Conservation (phyloP, 2,329 filamentous ascomycete species). For the Trichophyton equinum region DNA sequence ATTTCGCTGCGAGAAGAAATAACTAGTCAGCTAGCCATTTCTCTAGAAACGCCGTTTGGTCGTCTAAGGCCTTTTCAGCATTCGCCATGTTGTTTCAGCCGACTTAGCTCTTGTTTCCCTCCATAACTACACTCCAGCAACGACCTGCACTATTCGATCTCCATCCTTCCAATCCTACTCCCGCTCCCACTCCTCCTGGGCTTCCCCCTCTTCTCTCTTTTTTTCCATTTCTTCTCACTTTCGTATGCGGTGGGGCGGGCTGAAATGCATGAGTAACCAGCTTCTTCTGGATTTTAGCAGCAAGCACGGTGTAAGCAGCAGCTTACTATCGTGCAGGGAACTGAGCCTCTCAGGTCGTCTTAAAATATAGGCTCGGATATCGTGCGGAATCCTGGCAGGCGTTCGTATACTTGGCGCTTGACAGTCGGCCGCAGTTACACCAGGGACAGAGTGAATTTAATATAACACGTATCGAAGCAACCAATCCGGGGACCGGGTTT, state of each 20-base stretch:
- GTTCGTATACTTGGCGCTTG: neutral
- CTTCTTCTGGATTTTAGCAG: neutral
- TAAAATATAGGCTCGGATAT: neutral
- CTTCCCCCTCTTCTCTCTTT: neutral
- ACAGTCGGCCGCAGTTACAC: neutral
- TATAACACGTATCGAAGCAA: too few relatives aligned
- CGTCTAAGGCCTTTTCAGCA: too few relatives aligned
- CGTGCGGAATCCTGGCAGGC: neutral
- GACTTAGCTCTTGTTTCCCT: neutral
- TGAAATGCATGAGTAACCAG: neutral
- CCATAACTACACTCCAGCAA: too few relatives aligned
- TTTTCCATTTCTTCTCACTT: neutral
- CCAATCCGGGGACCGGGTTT: too few relatives aligned
- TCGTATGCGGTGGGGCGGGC: neutral
- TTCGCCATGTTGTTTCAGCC: neutral
- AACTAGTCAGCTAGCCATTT: too few relatives aligned
- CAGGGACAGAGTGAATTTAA: too few relatives aligned
- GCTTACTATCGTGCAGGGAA: neutral
- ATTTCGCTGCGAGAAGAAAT: neutral
- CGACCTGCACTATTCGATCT: too few relatives aligned
- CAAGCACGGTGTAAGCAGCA: neutral
- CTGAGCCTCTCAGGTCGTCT: neutral
- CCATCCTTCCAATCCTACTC: neutral
- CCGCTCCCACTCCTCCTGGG: neutral
- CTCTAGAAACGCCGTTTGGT: too few relatives aligned